phyloP scores from a whole-genome alignment of 139 green algal species.

The Chlorella ohadii region DNA sequence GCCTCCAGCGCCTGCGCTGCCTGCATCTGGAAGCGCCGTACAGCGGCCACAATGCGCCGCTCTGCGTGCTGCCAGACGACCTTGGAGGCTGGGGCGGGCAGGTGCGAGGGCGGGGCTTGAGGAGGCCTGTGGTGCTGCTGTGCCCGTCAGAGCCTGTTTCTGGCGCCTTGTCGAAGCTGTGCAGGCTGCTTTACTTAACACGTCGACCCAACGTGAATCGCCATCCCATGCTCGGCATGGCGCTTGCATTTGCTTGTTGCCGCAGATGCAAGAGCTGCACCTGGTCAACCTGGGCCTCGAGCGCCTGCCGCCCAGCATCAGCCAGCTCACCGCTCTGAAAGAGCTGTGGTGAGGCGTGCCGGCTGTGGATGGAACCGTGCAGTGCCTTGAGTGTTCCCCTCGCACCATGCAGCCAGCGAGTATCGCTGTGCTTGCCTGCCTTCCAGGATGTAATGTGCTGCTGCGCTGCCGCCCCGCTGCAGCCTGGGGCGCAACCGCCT shows the following conservation, averaged over 20 bases:
- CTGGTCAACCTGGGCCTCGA: conserved; percentile 29
- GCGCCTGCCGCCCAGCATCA: not conserved
- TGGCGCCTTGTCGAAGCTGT: too few relatives aligned
- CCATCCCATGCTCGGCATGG: too few relatives aligned
- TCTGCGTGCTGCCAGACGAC: not conserved
- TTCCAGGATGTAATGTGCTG: too few relatives aligned
- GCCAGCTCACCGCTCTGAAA: not conserved
- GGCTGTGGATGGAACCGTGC: too few relatives aligned
- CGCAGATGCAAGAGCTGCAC: conserved; percentile 20
- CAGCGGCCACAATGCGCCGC: not conserved
- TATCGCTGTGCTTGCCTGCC: too few relatives aligned
- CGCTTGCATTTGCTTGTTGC: not conserved
- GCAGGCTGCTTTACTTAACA: too few relatives aligned
- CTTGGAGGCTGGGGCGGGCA: not conserved
- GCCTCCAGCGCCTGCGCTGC: not conserved
- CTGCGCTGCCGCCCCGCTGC: too few relatives aligned
- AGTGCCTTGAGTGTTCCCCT: too few relatives aligned
- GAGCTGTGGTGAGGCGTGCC: conserved; percentile 11
- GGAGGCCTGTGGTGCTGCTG: too few relatives aligned
- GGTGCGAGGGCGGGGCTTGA: not conserved
- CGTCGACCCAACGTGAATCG: too few relatives aligned
- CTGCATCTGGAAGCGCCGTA: conserved; percentile 21
- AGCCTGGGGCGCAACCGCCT: conserved; percentile 28
- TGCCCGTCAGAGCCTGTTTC: too few relatives aligned
- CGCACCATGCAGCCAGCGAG: too few relatives aligned